A percentile compares a stretch with the other conserved stretches of the same genome.
phyloP scores from a whole-genome alignment of 2,329 filamentous ascomycete genomes.

The Cryphonectria radicalis region DNA sequence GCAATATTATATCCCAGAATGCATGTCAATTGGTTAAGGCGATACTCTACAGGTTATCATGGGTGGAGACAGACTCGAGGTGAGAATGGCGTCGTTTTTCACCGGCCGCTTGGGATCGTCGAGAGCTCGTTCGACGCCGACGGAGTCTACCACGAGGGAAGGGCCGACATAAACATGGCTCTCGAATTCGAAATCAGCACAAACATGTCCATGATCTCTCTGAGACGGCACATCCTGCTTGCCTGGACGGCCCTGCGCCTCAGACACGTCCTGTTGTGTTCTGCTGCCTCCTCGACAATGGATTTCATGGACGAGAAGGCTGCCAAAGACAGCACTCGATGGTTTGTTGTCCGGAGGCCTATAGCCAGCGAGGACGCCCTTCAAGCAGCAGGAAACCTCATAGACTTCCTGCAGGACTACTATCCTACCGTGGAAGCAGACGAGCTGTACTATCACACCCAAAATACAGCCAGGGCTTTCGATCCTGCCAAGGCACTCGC shows the following conservation, averaged over 20 bases:
- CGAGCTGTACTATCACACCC: constrained; percentile 32
- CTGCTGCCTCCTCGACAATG: constrained; percentile 24
- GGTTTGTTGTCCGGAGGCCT: constrained; percentile 15
- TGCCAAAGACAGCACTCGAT: constrained; percentile 12
- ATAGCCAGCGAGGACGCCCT: constrained; percentile 8
- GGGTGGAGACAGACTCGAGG: constrained; percentile 19
- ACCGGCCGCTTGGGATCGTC: constrained; percentile 28
- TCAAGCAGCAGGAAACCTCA: not conserved
- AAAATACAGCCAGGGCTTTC: constrained; percentile 33
- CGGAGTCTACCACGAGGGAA: constrained; percentile 33
- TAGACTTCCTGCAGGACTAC: constrained; percentile 17
- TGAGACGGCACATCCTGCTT: constrained; percentile 31
- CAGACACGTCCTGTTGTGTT: constrained; percentile 30
- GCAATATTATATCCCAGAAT: not conserved
- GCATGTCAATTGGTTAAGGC: constrained; percentile 19
- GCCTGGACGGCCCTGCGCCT: constrained; percentile 33
- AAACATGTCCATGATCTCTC: constrained; percentile 22
- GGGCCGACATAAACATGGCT: constrained; percentile 33
- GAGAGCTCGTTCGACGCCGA: constrained; percentile 35
- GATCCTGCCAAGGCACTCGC: constrained; percentile 30
- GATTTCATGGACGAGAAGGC: constrained; percentile 26
- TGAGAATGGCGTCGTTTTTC: constrained; percentile 9
- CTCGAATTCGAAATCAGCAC: constrained; percentile 30
- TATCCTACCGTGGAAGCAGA: constrained; percentile 21
- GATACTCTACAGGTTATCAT: constrained; percentile 24